These are phyloP conservation scores for Fusarium sp. DNA, from an alignment of 2,329 filamentous ascomycete genomes.

Conservation along the genomic window DNA sequence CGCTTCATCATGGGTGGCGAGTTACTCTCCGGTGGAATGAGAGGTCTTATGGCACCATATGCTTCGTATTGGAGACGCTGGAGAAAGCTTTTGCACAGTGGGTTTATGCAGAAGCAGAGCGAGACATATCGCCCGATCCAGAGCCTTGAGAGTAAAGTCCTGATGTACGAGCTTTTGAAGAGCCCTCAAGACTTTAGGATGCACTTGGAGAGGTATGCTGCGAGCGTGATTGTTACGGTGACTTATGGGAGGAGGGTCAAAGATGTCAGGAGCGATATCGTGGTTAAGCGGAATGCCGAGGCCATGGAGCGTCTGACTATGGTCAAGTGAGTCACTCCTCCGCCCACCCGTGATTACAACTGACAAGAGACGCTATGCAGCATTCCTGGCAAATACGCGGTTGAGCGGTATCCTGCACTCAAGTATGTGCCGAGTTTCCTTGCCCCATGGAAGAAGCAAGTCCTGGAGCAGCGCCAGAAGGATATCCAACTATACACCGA, in stretches of 20 bases:
- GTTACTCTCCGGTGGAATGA: slow-evolving; percentile 56
- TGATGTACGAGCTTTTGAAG: slow-evolving; percentile 55
- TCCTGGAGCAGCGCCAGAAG: slow-evolving; percentile 53
- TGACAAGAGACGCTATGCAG: neutral
- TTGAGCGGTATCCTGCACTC: slow-evolving; percentile 56
- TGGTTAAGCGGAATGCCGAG: slow-evolving; percentile 55
- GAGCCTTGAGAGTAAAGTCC: slow-evolving; percentile 56
- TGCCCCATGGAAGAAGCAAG: slow-evolving; percentile 57
- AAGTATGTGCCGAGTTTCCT: slow-evolving; percentile 55
- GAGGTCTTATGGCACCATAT: slow-evolving; percentile 60
- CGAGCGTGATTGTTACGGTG: slow-evolving; percentile 58
- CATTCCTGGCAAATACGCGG: slow-evolving; percentile 51
- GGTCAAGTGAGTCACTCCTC: slow-evolving; percentile 53
- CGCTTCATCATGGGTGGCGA: slow-evolving; percentile 61
- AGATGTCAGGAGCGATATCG: slow-evolving; percentile 52
- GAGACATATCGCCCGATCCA: slow-evolving; percentile 58
- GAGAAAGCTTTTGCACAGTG: slow-evolving; percentile 58
- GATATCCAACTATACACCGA: slow-evolving; percentile 55
- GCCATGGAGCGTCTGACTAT: slow-evolving; percentile 58
- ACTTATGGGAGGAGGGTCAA: slow-evolving; percentile 54
- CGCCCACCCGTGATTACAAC: fast-evolving
- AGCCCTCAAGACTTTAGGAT: slow-evolving; percentile 46
- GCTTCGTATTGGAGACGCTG: slow-evolving; percentile 57
- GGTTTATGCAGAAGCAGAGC: slow-evolving; percentile 59
- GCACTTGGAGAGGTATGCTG: slow-evolving; percentile 49